Evolutionary conservation across 2,329 filamentous ascomycete species (phyloP).

Genomic region (Microdochium nivale): DNA sequence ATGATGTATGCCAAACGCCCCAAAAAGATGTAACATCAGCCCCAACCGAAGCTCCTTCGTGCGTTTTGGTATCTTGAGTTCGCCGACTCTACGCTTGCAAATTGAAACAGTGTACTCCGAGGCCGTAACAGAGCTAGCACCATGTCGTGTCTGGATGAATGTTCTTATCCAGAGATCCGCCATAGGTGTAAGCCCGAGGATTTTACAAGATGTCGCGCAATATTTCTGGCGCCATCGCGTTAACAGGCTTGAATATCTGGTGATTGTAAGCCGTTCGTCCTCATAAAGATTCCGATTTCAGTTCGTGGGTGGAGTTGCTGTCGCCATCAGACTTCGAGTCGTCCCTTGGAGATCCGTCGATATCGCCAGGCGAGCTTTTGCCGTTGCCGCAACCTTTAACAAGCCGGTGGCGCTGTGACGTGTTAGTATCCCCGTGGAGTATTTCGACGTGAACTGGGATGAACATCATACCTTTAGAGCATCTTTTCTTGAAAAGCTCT

Average conservation of each 20-base stretch:
- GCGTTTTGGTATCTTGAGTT: not conserved
- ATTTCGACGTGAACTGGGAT: not conserved
- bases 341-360: conserved; percentile 10
- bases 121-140: not conserved
- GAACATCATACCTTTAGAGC: conserved; percentile 77
- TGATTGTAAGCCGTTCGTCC: no score
- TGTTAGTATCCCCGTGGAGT: conserved; percentile 8
- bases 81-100: not conserved
- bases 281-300: not conserved
- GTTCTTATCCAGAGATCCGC: not conserved
- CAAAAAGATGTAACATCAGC: not conserved
- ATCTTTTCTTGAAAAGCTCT: conserved; percentile 95
- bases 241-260: not conserved
- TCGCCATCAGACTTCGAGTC: conserved; percentile 12
- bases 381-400: conserved; percentile 54
- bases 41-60: not conserved
- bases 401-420: conserved; percentile 48
- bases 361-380: conserved; percentile 13
- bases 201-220: not conserved
- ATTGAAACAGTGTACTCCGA: not conserved
- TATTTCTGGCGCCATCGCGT: not conserved
- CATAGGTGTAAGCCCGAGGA: not conserved
- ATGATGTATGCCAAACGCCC: not conserved
- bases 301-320: conserved; percentile 2
- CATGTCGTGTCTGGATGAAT: not conserved